Percentiles rank a stretch among this genome's conserved stretches.
Conservation (phyloP, 1,139 yeast species). For the Hansenula anomala region DNA sequence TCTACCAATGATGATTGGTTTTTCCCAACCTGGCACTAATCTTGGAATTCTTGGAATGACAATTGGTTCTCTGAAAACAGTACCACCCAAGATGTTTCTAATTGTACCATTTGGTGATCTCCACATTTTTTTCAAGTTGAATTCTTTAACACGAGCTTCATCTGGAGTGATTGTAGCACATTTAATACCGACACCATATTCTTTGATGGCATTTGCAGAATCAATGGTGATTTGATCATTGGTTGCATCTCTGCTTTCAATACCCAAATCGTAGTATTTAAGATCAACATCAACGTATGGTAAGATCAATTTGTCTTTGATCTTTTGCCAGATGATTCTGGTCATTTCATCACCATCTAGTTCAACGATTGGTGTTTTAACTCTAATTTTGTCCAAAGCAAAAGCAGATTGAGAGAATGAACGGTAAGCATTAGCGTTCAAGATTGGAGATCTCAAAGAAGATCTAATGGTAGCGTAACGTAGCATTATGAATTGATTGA, state of each 20-base stretch:
- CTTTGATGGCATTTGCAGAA: conserved; percentile 84
- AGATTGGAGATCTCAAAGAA: conserved; percentile 12
- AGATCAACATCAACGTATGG: conserved; percentile 87
- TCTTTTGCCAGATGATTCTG: conserved; percentile 85
- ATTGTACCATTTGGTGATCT: conserved; percentile 95
- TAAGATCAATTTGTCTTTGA: conserved; percentile 72
- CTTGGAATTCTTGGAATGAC: conserved; percentile 87
- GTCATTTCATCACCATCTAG: conserved; percentile 98
- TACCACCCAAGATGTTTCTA: conserved; percentile 91
- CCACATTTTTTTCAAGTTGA: conserved; percentile 92
- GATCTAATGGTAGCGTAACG: conserved; percentile 18
- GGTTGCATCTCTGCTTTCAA: conserved; percentile 80
- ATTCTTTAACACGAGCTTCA: conserved; percentile 90
- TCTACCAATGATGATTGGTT: conserved; percentile 94
- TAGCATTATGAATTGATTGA: conserved; percentile 9
- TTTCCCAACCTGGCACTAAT: conserved; percentile 87
- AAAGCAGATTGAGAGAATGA: conserved; percentile 14
- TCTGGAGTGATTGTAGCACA: conserved; percentile 99
- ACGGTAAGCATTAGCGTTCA: conserved; percentile 9
- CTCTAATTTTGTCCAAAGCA: conserved; percentile 55
- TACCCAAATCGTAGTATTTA: conserved; percentile 87
- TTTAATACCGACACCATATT: conserved; percentile 90
- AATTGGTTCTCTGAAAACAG: conserved; percentile 95
- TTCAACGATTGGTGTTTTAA: conserved; percentile 86
- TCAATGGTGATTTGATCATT: conserved; percentile 85